Evolutionary conservation across 2,329 filamentous ascomycete genomes (phyloP).

Genomic region (Chaetoscypha palmicola): DNA sequence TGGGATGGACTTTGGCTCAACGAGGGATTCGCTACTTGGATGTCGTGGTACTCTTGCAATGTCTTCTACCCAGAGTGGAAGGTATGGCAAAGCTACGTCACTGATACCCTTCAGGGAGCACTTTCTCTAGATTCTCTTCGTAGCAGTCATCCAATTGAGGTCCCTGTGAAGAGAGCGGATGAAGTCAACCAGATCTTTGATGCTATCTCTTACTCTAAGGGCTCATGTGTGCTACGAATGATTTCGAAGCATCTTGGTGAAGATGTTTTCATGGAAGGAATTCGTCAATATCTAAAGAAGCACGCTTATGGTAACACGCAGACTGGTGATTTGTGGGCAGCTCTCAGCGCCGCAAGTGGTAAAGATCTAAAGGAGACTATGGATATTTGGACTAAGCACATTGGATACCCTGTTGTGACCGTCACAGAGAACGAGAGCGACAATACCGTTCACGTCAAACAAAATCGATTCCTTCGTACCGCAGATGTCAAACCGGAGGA

Average conservation of each 20-base stretch:
- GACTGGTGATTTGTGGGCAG: conserved; percentile 85
- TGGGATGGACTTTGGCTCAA: conserved; percentile 98
- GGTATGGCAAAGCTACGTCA: conserved; percentile 93
- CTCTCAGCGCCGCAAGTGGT: conserved; percentile 79
- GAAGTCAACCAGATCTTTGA: conserved; percentile 99
- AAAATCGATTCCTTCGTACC: conserved; percentile 90
- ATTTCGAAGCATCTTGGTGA: conserved; percentile 93
- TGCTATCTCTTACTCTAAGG: conserved; percentile 95
- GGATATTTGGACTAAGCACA: conserved; percentile 94
- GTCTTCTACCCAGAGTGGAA: conserved; percentile 97
- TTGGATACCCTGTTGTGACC: conserved; percentile 85
- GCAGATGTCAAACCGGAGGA: conserved; percentile 91
- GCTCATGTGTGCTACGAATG: conserved; percentile 93
- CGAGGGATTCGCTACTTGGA: conserved; percentile 85
- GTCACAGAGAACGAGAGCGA: conserved; percentile 69
- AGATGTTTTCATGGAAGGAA: conserved; percentile 85
- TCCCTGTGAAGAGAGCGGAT: conserved; percentile 88
- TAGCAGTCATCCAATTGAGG: conserved; percentile 94
- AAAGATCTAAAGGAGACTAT: conserved; percentile 88
- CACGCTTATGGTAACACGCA: conserved; percentile 95
- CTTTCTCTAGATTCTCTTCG: conserved; percentile 82
- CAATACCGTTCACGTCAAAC: conserved; percentile 76
- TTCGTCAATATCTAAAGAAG: conserved; percentile 86
- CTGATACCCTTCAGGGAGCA: conserved; percentile 83
- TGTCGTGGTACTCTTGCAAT: conserved; percentile 93